A percentile compares a stretch with the other conserved stretches of the same genome.
These are phyloP conservation scores for Coprinopsis sp. DNA, from an alignment of 768 basidiomycete species.

Conservation along the genomic window DNA sequence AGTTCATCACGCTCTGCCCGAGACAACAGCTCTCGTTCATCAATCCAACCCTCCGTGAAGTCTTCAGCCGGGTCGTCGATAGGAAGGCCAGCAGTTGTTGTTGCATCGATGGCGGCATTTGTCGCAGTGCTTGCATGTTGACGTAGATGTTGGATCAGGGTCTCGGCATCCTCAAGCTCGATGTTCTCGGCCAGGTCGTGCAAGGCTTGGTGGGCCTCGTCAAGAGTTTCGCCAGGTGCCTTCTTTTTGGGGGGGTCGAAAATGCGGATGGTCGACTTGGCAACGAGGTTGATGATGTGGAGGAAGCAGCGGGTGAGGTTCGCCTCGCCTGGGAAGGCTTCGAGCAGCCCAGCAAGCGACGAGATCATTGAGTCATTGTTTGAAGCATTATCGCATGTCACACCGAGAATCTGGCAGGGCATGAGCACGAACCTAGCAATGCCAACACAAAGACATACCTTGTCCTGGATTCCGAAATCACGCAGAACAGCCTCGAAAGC, in stretches of 20 bases:
- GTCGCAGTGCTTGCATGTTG: neutral
- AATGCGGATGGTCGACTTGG: constrained; percentile 21
- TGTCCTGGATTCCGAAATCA: constrained; percentile 25
- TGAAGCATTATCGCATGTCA: constrained; percentile 32
- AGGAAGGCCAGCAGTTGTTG: too few relatives aligned
- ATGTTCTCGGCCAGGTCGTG: constrained; percentile 7
- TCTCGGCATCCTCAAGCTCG: constrained; percentile 8
- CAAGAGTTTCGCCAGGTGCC: constrained; percentile 6
- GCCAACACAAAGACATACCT: constrained; percentile 16
- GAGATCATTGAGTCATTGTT: constrained; percentile 31
- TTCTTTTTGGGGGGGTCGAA: too few relatives aligned
- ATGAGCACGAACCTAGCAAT: neutral
- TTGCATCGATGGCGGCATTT: constrained; percentile 12
- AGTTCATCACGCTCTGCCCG: too few relatives aligned
- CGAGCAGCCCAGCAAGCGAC: constrained; percentile 17
- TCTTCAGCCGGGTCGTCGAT: too few relatives aligned
- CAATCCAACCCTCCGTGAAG: too few relatives aligned
- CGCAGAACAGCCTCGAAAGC: constrained; percentile 25
- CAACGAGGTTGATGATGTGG: constrained; percentile 31
- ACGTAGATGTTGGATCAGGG: constrained; percentile 4
- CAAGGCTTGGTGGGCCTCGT: constrained; percentile 5
- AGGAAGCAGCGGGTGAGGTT: constrained; percentile 29
- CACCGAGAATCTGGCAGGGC: constrained; percentile 20
- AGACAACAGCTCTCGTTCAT: too few relatives aligned
- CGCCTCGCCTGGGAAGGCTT: constrained; percentile 15